These are phyloP conservation scores for Epichloe festucae DNA, from an alignment of 2,329 filamentous ascomycete genomes.

Conservation along the genomic window DNA sequence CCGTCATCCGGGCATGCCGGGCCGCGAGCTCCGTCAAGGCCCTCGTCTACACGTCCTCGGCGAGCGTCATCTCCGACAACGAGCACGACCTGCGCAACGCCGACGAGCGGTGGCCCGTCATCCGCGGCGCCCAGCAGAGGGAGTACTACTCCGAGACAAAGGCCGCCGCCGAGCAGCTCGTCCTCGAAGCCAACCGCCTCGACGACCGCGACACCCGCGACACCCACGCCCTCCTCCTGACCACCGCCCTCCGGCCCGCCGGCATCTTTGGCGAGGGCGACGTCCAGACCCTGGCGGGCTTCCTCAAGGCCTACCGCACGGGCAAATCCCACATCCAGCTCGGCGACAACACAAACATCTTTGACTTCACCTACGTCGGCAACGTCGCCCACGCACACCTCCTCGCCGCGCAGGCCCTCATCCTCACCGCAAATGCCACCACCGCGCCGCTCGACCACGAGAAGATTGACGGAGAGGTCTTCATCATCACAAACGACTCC, in stretches of 20 bases:
- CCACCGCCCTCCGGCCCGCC: slow-evolving; percentile 70
- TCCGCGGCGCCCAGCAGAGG: slow-evolving; percentile 55
- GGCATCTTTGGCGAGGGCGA: slow-evolving; percentile 90
- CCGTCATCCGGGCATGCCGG: slow-evolving; percentile 62
- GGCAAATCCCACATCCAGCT: slow-evolving; percentile 67
- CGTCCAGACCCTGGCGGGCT: slow-evolving; percentile 57
- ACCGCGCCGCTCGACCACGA: slow-evolving; percentile 57
- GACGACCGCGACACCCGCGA: slow-evolving; percentile 23
- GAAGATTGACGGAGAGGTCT: slow-evolving; percentile 69
- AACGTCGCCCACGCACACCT: slow-evolving; percentile 66
- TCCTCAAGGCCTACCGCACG: slow-evolving; percentile 58
- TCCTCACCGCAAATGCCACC: slow-evolving; percentile 42
- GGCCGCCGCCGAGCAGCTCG: slow-evolving; percentile 71
- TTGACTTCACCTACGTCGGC: slow-evolving; percentile 52
- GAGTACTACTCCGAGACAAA: slow-evolving; percentile 78
- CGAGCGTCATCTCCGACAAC: slow-evolving; percentile 78
- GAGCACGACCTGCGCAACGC: slow-evolving; percentile 67
- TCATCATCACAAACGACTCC: slow-evolving; percentile 81
- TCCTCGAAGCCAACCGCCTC: slow-evolving; percentile 57
- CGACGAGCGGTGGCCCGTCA: slow-evolving; percentile 68
- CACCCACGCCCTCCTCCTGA: slow-evolving; percentile 44
- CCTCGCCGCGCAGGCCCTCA: slow-evolving; percentile 62
- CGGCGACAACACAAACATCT: slow-evolving; percentile 52
- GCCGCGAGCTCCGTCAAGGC: slow-evolving; percentile 47
- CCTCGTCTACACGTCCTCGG: slow-evolving; percentile 83